Base-by-base conservation (phyloP, 805 yeast species). In the Pichia insulana region DNA sequence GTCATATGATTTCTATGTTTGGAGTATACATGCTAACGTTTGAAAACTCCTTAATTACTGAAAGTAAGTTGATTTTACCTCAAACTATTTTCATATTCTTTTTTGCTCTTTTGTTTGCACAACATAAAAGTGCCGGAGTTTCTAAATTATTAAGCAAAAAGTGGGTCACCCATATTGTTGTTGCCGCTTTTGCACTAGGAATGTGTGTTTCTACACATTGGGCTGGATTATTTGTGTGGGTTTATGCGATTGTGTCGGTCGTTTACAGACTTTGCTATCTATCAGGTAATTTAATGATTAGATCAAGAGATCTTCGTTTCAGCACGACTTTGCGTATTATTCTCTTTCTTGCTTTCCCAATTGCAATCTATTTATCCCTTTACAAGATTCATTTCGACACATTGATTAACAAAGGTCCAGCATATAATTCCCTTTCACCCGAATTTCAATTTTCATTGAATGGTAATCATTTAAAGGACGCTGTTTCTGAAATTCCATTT, bases 31-130 rank as follows among this genome's bases (percentile, higher is more conserved):
- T 83, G 38, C 63, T 81, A 12, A 50, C 73, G 15, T 57, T 83
- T 46, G 96, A 87, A 55, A 80, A 76, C 57, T 73, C 88, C 7
- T 55, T 79, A 39, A 68, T 79, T 17, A 74, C 82, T 2, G 78
- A 78, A 51, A 71, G 83, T 3, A 69, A 89, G 47, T 64, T 63
- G 42, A 67, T 76, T 47, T 58, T 74, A 31, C 62, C 64, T 19
- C 74, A 73, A 44, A 51, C 74, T 10, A 69, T 73, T 2, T 52
- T 71, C 37, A 50, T 80, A 44, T 64, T 72, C 18, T 65, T 68
- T 28, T 52, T 73, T 6, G 59, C 75, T 3, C 52, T 81, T 26
- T 60, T 78, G 1, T 67, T 77, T 16, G 46, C 53, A 3, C 40
- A 46, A 50, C 41, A 51, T 25, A 58, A 57, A 41, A 30, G 45